Base-by-base conservation (phyloP, 2,329 filamentous ascomycete species). In the Cladosporium cucumerinum region DNA sequence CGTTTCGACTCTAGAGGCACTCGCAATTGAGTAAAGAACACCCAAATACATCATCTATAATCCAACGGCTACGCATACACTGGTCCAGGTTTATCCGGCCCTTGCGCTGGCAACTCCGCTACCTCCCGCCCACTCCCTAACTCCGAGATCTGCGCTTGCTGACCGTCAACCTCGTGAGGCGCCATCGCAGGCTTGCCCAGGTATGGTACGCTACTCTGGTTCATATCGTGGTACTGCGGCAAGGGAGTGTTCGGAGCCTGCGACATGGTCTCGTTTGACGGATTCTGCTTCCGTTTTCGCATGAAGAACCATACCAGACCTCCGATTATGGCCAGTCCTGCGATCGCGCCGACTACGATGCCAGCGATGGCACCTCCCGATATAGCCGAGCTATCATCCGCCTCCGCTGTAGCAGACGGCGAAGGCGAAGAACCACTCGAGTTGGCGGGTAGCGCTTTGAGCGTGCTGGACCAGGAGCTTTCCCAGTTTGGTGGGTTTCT, bases 291-390 rank as follows among this genome's bases (percentile, higher is more conserved):
- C 28, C 67, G 54, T 65, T 60, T 64, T 8, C 68, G 58, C 14
- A 62, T 26, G 26, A 69, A 46, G 60, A 68, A 66, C 65, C 65
- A 66, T 3, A 61, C 32, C 6, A 65, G 28, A 1, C 26, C 64
- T n/a, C 28, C 60, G 25, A 69, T 57, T 34, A 67, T 34, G n/a
- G 68, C 65, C 11, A 70, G 36, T 6, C 52, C 68, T 6, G 61
- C 75, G 10, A 76, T 69, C 11, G 72, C 72, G 32, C 76, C 77
- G 5, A 75, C 71, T 4, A 74, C 77, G 46, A 77, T 75, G 12
- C 76, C 78, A n/a, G 72, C 77, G 46, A 74, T 71, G 10, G 74
- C 74, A 23, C 76, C 77, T 8, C n/a, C 70, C 66, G 57, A 78
- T 3, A 69, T 49, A 8, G 59, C 25, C 16, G 51, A 61, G 39